A percentile compares a stretch with the other conserved stretches of the same genome.
These are phyloP conservation scores for Inga oerstediana DNA, from an alignment of 306 rosid genomes.

Conservation along the genomic window DNA sequence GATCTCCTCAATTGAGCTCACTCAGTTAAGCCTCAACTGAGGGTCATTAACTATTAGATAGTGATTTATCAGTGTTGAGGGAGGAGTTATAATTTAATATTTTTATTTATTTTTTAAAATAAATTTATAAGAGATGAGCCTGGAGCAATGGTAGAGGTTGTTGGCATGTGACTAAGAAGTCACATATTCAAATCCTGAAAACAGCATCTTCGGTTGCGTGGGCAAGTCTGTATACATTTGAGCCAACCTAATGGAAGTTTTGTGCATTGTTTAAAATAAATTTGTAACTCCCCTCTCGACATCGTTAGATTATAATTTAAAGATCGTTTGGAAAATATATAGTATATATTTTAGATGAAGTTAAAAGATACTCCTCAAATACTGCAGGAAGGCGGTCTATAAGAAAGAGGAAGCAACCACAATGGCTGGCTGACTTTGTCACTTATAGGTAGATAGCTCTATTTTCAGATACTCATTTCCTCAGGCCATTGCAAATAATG, in stretches of 20 bases:
- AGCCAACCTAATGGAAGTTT: too few relatives aligned
- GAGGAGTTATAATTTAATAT: not conserved
- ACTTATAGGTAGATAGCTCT: not conserved
- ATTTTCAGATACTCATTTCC: not conserved
- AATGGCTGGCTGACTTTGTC: not conserved
- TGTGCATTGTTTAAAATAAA: too few relatives aligned
- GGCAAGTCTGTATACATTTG: too few relatives aligned
- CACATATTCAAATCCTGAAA: too few relatives aligned
- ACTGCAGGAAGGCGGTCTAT: not conserved
- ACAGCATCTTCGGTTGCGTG: too few relatives aligned
- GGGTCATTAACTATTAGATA: not conserved
- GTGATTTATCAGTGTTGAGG: not conserved
- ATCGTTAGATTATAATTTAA: too few relatives aligned
- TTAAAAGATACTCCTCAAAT: not conserved
- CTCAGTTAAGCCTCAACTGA: conserved; percentile 36
- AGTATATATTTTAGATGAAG: not conserved
- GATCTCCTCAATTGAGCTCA: not conserved
- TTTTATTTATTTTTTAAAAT: too few relatives aligned
- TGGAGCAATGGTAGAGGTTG: too few relatives aligned
- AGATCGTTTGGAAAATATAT: not conserved
- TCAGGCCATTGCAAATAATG: not conserved
- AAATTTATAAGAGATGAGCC: too few relatives aligned
- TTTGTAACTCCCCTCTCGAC: not conserved
- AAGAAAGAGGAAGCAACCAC: not conserved
- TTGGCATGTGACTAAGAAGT: too few relatives aligned